Evolutionary conservation across 257 asterid species (phyloP).

Genomic region (Jacaranda mimosifolia): DNA sequence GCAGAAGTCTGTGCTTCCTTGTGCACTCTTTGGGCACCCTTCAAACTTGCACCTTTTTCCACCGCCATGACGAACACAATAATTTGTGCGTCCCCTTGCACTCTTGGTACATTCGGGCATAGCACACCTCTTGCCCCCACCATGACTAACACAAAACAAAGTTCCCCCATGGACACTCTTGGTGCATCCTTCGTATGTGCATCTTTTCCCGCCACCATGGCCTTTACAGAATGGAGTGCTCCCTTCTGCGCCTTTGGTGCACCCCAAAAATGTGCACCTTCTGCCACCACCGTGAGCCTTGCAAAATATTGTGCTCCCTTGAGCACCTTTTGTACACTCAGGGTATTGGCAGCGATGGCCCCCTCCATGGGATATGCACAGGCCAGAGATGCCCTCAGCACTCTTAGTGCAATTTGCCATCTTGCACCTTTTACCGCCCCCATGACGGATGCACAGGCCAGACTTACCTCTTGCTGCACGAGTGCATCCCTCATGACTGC

Average conservation of each 20-base stretch:
- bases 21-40: slow-evolving; percentile 71
- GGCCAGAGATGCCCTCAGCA: slow-evolving; percentile 64
- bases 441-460: slow-evolving; percentile 69
- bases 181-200: slow-evolving; percentile 60
- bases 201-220: slow-evolving; percentile 77
- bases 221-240: slow-evolving; percentile 68
- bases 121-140: slow-evolving; percentile 71
- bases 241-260: slow-evolving; percentile 79
- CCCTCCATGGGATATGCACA: slow-evolving; percentile 81
- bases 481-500: slow-evolving; percentile 58
- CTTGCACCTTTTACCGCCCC: slow-evolving; percentile 77
- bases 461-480: slow-evolving; percentile 74
- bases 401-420: slow-evolving; percentile 60
- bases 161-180: slow-evolving; percentile 77
- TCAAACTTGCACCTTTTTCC: slow-evolving; percentile 68
- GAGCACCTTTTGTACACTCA: slow-evolving; percentile 66
- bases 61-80: slow-evolving; percentile 77
- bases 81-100: slow-evolving; percentile 69
- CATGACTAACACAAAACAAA: slow-evolving; percentile 67
- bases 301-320: slow-evolving; percentile 67
- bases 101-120: slow-evolving; percentile 59
- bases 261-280: slow-evolving; percentile 62
- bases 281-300: slow-evolving; percentile 79
- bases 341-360: slow-evolving; percentile 68
- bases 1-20: slow-evolving; percentile 71